Evolutionary conservation across 139 green algal species (phyloP), one percentile per base, ranked within the genome.

Genomic region (Cymbomonas tetramitiformis): DNA sequence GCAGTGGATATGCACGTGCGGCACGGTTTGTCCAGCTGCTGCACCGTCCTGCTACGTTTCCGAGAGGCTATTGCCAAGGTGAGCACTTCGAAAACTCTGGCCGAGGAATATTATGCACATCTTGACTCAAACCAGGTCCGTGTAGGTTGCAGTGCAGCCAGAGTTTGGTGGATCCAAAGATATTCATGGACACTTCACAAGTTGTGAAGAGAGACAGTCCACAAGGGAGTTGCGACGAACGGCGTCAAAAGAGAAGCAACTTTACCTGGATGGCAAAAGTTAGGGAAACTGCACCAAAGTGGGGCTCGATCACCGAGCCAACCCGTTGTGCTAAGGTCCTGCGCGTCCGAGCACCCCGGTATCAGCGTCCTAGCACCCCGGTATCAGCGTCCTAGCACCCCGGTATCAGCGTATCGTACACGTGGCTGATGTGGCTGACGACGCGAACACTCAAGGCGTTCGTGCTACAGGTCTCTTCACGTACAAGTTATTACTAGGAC

Each of bases 1-100:
- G 15, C 94, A 56, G 69, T 98, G 91, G 0, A 98, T 71, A 72
- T 98, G 91, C 23, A 97, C 81, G 71, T 97, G 90, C 2, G 86
- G 78, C 23, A 97, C 86, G 0, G 84, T 95, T 65, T 98, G 90
- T 0, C 90, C 90, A 1, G 87, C 84, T 8, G 62, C 10, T 7
- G 58, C 44, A 2, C 69, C 69, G 46, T 76, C 69, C 60, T 74
- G n/a, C 51, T 10, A 57, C 9, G 12, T n/a, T n/a, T n/a, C n/a
- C n/a, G n/a, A n/a, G n/a, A n/a, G n/a, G n/a, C n/a, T n/a, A n/a
- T n/a, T n/a, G n/a, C n/a, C n/a, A n/a, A n/a, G n/a, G n/a, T n/a
- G n/a, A n/a, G n/a, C n/a, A n/a, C n/a, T n/a, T n/a, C n/a, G n/a
- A n/a, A n/a, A n/a, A n/a, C n/a, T n/a, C n/a, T n/a, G n/a, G n/a